Evolutionary conservation across 805 yeast genomes (phyloP).

Genomic region (Lipomyces yamanashiensis): DNA sequence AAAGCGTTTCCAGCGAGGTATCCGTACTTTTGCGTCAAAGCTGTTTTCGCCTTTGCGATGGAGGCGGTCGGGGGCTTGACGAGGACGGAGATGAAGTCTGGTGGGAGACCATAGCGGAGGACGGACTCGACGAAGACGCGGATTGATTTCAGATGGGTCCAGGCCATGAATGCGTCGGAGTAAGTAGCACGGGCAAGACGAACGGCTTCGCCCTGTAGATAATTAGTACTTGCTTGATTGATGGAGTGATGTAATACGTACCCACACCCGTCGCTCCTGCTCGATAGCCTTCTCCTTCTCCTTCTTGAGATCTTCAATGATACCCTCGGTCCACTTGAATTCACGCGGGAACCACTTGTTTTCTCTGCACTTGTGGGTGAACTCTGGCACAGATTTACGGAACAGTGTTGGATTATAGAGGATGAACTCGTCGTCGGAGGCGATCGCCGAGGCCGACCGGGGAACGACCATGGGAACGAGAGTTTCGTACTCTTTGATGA

Average conservation of each 20-base stretch:
- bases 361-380: slow-evolving; percentile 74
- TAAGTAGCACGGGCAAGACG: slow-evolving; percentile 90
- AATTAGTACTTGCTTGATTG: not conserved
- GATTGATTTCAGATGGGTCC: slow-evolving; percentile 89
- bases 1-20: slow-evolving; percentile 92
- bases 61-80: slow-evolving; percentile 50
- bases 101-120: slow-evolving; percentile 95
- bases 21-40: slow-evolving; percentile 76
- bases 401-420: slow-evolving; percentile 82
- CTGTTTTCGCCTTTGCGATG: slow-evolving; percentile 64
- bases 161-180: slow-evolving; percentile 77
- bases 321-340: slow-evolving; percentile 80
- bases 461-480: slow-evolving; percentile 86
- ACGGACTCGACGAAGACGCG: slow-evolving; percentile 92
- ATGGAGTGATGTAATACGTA: slow-evolving; percentile 1
- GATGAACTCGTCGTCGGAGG: slow-evolving; percentile 72
- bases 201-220: slow-evolving; percentile 68
- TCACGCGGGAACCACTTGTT: slow-evolving; percentile 91
- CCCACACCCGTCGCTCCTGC: slow-evolving; percentile 66
- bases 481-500: slow-evolving; percentile 73
- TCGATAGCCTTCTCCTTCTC: slow-evolving; percentile 79
- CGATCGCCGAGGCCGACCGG: slow-evolving; percentile 73
- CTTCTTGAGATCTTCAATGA: slow-evolving; percentile 69
- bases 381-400: slow-evolving; percentile 76
- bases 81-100: slow-evolving; percentile 69